These are phyloP conservation scores for Colletotrichum musicola DNA, from an alignment of 2,329 filamentous ascomycete species.

Conservation along the genomic window DNA sequence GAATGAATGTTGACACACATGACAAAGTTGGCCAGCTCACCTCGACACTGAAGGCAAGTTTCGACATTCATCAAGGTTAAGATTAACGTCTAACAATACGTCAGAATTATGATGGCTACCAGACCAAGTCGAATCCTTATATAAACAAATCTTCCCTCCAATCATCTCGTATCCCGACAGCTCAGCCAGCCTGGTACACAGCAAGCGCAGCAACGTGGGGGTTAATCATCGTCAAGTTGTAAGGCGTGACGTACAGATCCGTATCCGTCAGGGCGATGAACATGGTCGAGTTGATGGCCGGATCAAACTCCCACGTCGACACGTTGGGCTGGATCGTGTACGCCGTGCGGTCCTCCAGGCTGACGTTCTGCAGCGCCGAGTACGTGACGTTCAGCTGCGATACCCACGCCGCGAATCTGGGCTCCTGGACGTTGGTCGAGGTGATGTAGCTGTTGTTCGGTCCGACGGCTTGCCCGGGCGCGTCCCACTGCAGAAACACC, in stretches of 20 bases:
- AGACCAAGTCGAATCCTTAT: no score
- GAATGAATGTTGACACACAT: no score
- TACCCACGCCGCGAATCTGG: slow-evolving; percentile 81
- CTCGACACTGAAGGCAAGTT: no score
- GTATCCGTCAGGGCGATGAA: slow-evolving; percentile 82
- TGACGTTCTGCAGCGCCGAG: slow-evolving; percentile 68
- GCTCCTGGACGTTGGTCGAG: slow-evolving; percentile 65
- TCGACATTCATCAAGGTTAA: no score
- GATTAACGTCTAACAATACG: no score
- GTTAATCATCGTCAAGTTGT: slow-evolving; percentile 81
- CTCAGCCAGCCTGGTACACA: slow-evolving; percentile 82
- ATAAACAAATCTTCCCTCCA: neutral
- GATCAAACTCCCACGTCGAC: slow-evolving; percentile 75
- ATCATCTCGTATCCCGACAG: neutral
- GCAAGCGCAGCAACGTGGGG: slow-evolving; percentile 81
- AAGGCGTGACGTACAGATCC: slow-evolving; percentile 78
- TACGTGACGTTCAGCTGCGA: slow-evolving; percentile 83
- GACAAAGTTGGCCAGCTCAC: no score
- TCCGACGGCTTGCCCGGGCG: slow-evolving; percentile 75
- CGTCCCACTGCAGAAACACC: slow-evolving; percentile 80
- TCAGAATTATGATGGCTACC: neutral
- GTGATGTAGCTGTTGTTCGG: slow-evolving; percentile 89
- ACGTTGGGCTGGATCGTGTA: slow-evolving; percentile 80
- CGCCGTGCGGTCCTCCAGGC: slow-evolving; percentile 61
- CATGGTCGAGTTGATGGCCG: slow-evolving; percentile 81